Percentiles rank a stretch among this genome's conserved stretches.
phyloP scores from a whole-genome alignment of 768 basidiomycete species.

The Gautieria morchelliformis region DNA sequence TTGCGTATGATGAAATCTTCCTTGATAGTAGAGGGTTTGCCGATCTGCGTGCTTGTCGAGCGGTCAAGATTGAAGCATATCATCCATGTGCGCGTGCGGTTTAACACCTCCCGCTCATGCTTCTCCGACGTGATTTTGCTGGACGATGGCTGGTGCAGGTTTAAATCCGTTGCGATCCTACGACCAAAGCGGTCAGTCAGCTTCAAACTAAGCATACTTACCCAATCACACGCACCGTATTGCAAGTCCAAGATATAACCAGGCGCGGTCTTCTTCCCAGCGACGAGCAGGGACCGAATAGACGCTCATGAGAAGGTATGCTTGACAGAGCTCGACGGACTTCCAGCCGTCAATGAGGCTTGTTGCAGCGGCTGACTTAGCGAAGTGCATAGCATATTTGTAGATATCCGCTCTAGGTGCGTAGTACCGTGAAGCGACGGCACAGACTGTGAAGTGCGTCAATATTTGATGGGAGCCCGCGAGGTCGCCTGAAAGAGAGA shows the following conservation, averaged over 20 bases:
- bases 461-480: neutral
- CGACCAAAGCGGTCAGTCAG: neutral
- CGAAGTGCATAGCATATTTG: slow-evolving; percentile 83
- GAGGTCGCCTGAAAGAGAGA: neutral
- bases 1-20: slow-evolving; percentile 68
- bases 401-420: slow-evolving; percentile 61
- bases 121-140: slow-evolving; percentile 22
- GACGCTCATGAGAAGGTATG: slow-evolving; percentile 81
- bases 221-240: slow-evolving; percentile 40
- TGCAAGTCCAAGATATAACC: slow-evolving; percentile 82
- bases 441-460: slow-evolving; percentile 28
- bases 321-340: slow-evolving; percentile 84
- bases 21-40: slow-evolving; percentile 76
- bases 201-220: neutral
- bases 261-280: slow-evolving; percentile 88
- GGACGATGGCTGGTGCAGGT: slow-evolving; percentile 60
- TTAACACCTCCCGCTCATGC: slow-evolving; percentile 74
- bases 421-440: slow-evolving; percentile 61
- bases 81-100: slow-evolving; percentile 83
- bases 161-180: slow-evolving; percentile 83
- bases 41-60: slow-evolving; percentile 81
- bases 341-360: slow-evolving; percentile 72
- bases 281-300: slow-evolving; percentile 70
- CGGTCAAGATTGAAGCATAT: slow-evolving; percentile 85
- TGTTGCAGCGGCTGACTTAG: slow-evolving; percentile 72